Base-by-base conservation (phyloP, 768 basidiomycete genomes). In the Pleurotus ostreatus region DNA sequence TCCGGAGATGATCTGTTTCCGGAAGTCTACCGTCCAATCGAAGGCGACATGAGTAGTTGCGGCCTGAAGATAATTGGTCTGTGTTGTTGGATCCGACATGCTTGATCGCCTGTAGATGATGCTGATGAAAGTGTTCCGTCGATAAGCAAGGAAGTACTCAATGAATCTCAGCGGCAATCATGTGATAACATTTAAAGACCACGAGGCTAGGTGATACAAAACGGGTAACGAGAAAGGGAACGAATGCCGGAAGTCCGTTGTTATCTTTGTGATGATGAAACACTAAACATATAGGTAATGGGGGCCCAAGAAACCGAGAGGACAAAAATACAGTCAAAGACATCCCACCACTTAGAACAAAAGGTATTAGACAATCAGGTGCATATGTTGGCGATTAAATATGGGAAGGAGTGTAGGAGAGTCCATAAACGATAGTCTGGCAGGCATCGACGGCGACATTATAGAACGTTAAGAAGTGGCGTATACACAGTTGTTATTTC, bases 21-120 rank as follows among this genome's bases (percentile, higher is more conserved):
- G 62, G 66, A 93, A 97, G 70, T 97, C 85, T 60, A 97, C 71
- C 0, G 63, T 71, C 94, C 93, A 96, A 60, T 89, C 79, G 49
- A 97, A 82, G 18, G 79, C 71, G 13, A 94, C 71, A 65, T 92
- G 83, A 38, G 81, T 76, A 1, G 89, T 85, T 2, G 74, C 68
- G 60, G 94, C 78, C 46, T 86, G 72, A 4, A 72, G 68, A 69
- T 90, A 92, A 73, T 97, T 97, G 20, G 92, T 81, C 64, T 93
- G 88, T 0, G 88, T 87, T 0, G 90, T 84, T 16, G 85, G 86
- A 65, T 92, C 88, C 30, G 59, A 25, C 65, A 64, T 66, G 16
- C 15, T 25, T 11, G 20, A 11, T 49, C 7, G 46, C 12, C 22
- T 22, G 46, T 23, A 25, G 46, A 18, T 23, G 46, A 26, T 20